A percentile compares a stretch with the other conserved stretches of the same genome.
Conservation (phyloP, 2,329 filamentous ascomycete genomes). For the Trichothecium sympodiale region DNA sequence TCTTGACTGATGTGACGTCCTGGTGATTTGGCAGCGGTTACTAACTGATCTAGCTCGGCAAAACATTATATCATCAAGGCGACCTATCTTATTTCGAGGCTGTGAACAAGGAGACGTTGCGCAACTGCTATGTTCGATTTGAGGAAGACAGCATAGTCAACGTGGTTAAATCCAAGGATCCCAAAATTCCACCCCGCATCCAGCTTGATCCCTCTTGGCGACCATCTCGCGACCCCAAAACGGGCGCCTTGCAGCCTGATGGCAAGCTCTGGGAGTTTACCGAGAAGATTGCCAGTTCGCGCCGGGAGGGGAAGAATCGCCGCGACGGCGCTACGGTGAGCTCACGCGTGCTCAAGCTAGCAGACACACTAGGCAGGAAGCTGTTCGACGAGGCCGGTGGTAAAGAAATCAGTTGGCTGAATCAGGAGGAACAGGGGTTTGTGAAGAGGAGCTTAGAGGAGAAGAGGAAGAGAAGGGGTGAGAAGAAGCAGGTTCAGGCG, state of each 20-base stretch:
- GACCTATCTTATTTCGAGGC: conserved; percentile 96
- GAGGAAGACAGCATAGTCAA: conserved; percentile 84
- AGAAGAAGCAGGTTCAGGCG: conserved; percentile 27
- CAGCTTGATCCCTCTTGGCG: conserved; percentile 66
- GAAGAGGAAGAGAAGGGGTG: conserved; percentile 30
- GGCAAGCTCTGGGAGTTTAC: conserved; percentile 88
- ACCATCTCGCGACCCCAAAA: conserved; percentile 51
- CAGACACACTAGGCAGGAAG: conserved; percentile 59
- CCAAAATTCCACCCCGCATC: conserved; percentile 49
- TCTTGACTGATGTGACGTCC: neutral
- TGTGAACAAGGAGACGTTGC: conserved; percentile 94
- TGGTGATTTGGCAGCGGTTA: neutral
- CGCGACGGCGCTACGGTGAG: conserved; percentile 87
- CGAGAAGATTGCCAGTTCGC: conserved; percentile 70
- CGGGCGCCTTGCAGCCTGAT: conserved; percentile 51
- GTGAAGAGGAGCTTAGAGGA: conserved; percentile 32
- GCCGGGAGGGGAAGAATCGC: conserved; percentile 89
- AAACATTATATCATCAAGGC: conserved; percentile 94
- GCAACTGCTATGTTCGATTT: conserved; percentile 82
- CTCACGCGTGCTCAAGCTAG: conserved; percentile 65
- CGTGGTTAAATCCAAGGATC: conserved; percentile 57
- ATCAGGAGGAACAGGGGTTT: conserved; percentile 35
- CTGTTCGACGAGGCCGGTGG: conserved; percentile 51
- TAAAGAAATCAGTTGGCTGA: conserved; percentile 31
- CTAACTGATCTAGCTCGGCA: conserved; percentile 55